phyloP scores from a whole-genome alignment of 202 grass and related monocot species.

The Musa balbisiana region DNA sequence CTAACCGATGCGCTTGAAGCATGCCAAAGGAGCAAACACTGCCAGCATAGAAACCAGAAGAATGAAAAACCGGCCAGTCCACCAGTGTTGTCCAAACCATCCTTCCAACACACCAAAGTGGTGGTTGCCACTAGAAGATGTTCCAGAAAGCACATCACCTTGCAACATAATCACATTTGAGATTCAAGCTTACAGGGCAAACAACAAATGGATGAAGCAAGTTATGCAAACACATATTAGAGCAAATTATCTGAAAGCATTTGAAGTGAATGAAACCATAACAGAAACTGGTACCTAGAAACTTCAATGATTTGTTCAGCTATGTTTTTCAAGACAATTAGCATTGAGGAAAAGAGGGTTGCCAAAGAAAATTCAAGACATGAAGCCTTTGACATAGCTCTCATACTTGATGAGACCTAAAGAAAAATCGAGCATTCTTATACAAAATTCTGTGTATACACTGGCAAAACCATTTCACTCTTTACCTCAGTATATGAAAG shows the following conservation, averaged over 20 bases:
- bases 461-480: background rate
- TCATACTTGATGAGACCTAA: background rate
- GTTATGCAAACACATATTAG: background rate
- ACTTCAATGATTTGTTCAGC: no score
- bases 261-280: background rate
- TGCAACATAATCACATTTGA: background rate
- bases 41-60: constrained; percentile 53
- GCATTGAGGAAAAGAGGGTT: background rate
- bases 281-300: background rate
- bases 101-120: constrained; percentile 87
- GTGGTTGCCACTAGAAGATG: constrained; percentile 52
- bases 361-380: background rate
- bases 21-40: constrained; percentile 67
- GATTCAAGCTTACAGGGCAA: constrained; percentile 6
- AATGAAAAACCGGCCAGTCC: constrained; percentile 78
- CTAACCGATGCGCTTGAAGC: constrained; percentile 80
- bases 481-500: background rate
- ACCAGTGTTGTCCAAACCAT: constrained; percentile 88
- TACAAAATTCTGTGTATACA: background rate
- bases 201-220: background rate
- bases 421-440: background rate
- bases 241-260: background rate
- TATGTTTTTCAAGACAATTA: no score
- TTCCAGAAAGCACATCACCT: constrained; percentile 94
- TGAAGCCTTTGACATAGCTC: no score